phyloP scores from a whole-genome alignment of 495 filamentous ascomycete species.

The Parathielavia hyrcaniae region DNA sequence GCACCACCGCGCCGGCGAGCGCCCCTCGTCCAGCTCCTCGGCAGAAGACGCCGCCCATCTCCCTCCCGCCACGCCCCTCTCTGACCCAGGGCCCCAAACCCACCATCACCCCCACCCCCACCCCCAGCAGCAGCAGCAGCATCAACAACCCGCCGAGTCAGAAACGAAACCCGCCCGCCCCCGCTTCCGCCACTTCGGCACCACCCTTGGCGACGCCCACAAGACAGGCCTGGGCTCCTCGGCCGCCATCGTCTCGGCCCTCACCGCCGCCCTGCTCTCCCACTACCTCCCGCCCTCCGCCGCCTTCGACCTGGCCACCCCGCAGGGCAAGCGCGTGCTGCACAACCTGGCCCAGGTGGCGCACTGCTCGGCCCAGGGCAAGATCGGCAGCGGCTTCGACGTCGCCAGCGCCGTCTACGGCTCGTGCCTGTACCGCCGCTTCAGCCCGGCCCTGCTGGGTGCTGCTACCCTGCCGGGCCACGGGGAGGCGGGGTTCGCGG shows the following conservation, averaged over 20 bases:
- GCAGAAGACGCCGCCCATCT: conserved; percentile 7
- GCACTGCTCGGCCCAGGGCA: conserved; percentile 94
- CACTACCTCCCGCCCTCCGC: conserved; percentile 64
- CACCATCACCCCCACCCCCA: conserved; percentile 15
- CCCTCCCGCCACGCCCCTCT: neutral
- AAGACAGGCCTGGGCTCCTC: conserved; percentile 97
- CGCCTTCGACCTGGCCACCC: conserved; percentile 46
- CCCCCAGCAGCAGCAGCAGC: conserved; percentile 14
- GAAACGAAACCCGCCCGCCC: conserved; percentile 7
- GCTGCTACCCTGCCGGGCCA: conserved; percentile 57
- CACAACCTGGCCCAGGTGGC: conserved; percentile 92
- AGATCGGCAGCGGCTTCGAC: conserved; percentile 93
- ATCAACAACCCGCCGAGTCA: too few relatives aligned
- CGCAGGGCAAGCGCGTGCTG: conserved; percentile 42
- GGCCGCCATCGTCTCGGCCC: conserved; percentile 86
- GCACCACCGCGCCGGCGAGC: conserved; percentile 19
- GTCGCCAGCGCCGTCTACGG: conserved; percentile 92
- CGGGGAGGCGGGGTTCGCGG: conserved; percentile 57
- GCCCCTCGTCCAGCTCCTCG: conserved; percentile 35
- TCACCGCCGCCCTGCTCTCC: conserved; percentile 72
- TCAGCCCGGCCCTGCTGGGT: conserved; percentile 71
- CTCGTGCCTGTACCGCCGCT: conserved; percentile 81
- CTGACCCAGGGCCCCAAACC: conserved; percentile 3
- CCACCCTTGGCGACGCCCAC: conserved; percentile 70
- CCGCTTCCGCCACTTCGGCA: conserved; percentile 71